Evolutionary conservation across 805 yeast species (phyloP), one percentile per base, ranked within the genome.

Genomic region (Metschnikowia amazonensis): DNA sequence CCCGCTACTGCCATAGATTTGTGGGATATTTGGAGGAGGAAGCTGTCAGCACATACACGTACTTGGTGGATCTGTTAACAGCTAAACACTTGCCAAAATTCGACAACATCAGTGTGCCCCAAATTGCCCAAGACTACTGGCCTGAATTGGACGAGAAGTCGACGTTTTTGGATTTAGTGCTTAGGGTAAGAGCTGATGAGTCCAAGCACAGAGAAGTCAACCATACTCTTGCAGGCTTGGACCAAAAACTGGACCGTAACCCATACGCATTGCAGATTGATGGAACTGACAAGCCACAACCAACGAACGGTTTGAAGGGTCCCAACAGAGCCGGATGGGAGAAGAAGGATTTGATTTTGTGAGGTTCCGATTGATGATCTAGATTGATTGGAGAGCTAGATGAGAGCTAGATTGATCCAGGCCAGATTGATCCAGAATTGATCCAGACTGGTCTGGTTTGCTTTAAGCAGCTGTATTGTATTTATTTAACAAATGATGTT

Each of bases 21-120:
- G 90, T 84, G 38, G 90, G 90, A 1, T 84, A 84, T 58, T 66
- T 84, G 42, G 90, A 84, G 61, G 90, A 84, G 57, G 89, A 84
- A 59, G 89, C 89, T 2, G 86, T 84, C 13, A 65, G 74, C 42
- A 84, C 90, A 0, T 84, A 84, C 58, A 69, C 85, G 2, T 79
- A 84, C 56, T 63, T 70, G 47, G 66, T 85, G 36, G 58, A 81
- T 27, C 74, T 74, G 31, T 82, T 84, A 54, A 59, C 77, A 30
- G 78, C 78, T 32, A 80, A 80, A 5, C 63, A 70, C 33, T 64
- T 81, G 41, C 78, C 80, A 2, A 71, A 69, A 34, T 73, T 84
- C 53, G 69, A 73, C 30, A 38, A 65, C 0, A 57, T 67, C 20
- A 53, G 67, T 36, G 69, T 81, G 21, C 87, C 87, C 1, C 74